phyloP scores from a whole-genome alignment of 2,329 filamentous ascomycete genomes.

The Diaporthe vexans region DNA sequence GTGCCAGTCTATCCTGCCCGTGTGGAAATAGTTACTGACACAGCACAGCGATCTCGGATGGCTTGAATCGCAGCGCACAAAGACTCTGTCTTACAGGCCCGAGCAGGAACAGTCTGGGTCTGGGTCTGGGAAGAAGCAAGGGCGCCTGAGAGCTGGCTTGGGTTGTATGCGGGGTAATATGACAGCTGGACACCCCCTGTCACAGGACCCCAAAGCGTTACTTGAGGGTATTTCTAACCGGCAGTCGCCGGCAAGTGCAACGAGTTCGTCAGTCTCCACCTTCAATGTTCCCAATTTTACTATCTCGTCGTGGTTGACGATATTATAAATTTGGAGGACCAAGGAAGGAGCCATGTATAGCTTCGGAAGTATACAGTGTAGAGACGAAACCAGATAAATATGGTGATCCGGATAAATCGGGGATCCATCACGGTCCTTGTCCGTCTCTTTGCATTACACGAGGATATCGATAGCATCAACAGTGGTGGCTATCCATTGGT shows the following conservation, averaged over 20 bases:
- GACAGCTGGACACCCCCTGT: not conserved
- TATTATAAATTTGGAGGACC: not conserved
- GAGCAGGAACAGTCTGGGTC: not conserved
- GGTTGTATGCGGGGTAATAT: not conserved
- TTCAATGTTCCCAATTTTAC: not conserved
- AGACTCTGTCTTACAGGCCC: not conserved
- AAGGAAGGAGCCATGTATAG: no score
- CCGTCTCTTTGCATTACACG: not conserved
- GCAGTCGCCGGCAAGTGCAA: not conserved
- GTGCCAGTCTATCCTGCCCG: not conserved
- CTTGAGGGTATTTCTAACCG: not conserved
- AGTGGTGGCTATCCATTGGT: not conserved
- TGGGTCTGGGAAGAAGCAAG: not conserved
- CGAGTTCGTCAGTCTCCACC: not conserved
- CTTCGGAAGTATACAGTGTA: no score
- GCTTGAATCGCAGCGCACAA: not conserved
- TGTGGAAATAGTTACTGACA: not conserved
- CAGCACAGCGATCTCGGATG: constrained; percentile 8
- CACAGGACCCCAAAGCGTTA: not conserved
- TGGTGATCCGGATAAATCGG: not conserved
- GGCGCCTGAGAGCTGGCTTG: not conserved
- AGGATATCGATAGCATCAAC: not conserved
- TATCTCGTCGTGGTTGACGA: not conserved
- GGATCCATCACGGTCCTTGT: not conserved
- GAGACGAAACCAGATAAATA: no score